Evolutionary conservation across 176 grass and related monocot genomes (phyloP), one percentile per base, ranked within the genome.

Genomic region (Melocanna baccifera): DNA sequence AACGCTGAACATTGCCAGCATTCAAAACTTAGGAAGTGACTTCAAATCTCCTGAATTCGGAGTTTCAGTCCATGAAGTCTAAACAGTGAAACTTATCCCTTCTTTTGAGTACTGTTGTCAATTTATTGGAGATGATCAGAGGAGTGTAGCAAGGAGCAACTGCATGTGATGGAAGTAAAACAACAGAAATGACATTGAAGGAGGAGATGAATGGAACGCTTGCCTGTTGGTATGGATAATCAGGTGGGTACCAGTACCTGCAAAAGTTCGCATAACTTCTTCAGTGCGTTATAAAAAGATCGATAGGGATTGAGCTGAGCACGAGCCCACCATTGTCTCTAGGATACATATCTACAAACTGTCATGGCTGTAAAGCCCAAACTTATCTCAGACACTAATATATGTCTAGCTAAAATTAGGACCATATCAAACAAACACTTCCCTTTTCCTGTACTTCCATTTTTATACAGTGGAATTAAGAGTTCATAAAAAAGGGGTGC

Each of bases 161-260:
- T 20, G 47, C 87, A 74, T 80, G 58, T 29, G 29, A 58, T 67
- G 56, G 22, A 32, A 62, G 9, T 47, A 71, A 85, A 69, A 76
- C 20, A 73, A 55, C 6, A 71, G 73, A 72, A 61, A 67, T 66
- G 34, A 1, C 34, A 88, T 39, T 45, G 50, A 78, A 55, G 2
- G 34, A 69, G 22, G 18, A 22, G 52, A 69, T 53, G 51, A 78
- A 75, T 40, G 29, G 39, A 62, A 70, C 30, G 81, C 90, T 90
- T 91, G 69, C 96, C 81, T 92, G 96, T 41, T 94, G 91, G 58
- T 94, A 94, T 65, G 57, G 83, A 88, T 94, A 96, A 68, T 95
- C 93, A 48, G 77, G 62, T 87, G 91, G 87, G 86, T 89, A 96
- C 85, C 91, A 73, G 48, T 88, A 99, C 89, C 96, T 99, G 93